phyloP scores from a whole-genome alignment of 805 yeast species.

The Candida montana region DNA sequence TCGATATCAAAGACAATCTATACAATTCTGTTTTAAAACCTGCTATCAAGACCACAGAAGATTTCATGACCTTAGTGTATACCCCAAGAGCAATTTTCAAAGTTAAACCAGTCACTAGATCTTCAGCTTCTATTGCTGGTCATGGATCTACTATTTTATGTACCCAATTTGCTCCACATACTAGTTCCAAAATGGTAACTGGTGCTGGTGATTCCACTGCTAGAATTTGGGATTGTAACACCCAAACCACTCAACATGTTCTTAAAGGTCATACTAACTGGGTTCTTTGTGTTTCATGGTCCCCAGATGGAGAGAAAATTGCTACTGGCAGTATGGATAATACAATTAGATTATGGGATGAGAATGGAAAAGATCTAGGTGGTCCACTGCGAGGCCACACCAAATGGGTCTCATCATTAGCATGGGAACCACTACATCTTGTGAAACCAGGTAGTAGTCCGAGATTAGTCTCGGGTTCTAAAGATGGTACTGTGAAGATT shows the following conservation, averaged over 20 bases:
- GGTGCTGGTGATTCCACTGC: constrained; percentile 98
- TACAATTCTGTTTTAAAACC: constrained; percentile 83
- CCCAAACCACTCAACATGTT: constrained; percentile 84
- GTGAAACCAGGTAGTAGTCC: constrained; percentile 61
- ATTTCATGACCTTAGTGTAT: constrained; percentile 80
- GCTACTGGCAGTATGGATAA: constrained; percentile 97
- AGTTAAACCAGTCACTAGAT: constrained; percentile 84
- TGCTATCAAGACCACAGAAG: constrained; percentile 85
- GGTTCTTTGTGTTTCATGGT: constrained; percentile 89
- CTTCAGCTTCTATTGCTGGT: constrained; percentile 90
- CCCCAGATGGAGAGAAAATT: constrained; percentile 83
- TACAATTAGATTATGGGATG: constrained; percentile 84
- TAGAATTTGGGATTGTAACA: constrained; percentile 93
- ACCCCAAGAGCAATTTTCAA: constrained; percentile 95
- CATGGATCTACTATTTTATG: constrained; percentile 93
- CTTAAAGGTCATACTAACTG: constrained; percentile 84
- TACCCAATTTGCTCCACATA: constrained; percentile 88
- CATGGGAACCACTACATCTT: constrained; percentile 93
- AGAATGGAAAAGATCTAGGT: constrained; percentile 69
- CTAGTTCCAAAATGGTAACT: constrained; percentile 79
- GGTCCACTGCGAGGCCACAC: constrained; percentile 72
- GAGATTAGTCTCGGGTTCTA: constrained; percentile 79
- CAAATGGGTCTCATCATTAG: constrained; percentile 83
- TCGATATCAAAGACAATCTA: constrained; percentile 74
- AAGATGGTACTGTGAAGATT: constrained; percentile 81